These are phyloP conservation scores for Lojkania enalia DNA, from an alignment of 2,329 filamentous ascomycete species.

Conservation along the genomic window DNA sequence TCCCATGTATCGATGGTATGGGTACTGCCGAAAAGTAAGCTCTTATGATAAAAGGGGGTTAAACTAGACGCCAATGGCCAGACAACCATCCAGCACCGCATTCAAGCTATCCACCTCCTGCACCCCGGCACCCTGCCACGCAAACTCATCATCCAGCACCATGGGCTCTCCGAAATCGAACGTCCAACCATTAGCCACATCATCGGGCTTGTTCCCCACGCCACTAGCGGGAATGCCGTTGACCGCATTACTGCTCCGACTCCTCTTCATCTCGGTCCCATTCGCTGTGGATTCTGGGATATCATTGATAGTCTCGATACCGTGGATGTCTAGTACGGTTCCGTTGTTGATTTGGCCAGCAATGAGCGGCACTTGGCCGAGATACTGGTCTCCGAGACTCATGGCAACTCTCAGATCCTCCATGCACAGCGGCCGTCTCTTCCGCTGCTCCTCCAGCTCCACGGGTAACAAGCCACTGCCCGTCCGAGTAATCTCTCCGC, in stretches of 20 bases:
- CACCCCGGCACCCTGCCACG: conserved; percentile 46
- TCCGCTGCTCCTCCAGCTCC: conserved; percentile 75
- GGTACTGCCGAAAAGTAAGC: too few species aligned
- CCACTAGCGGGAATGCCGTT: conserved; percentile 17
- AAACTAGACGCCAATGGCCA: conserved; percentile 6
- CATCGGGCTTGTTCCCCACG: conserved; percentile 7
- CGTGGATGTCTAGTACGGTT: conserved; percentile 64
- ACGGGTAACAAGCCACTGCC: conserved; percentile 77
- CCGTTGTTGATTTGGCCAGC: conserved; percentile 67
- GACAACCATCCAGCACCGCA: conserved; percentile 42
- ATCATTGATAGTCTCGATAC: conserved; percentile 32
- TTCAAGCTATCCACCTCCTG: conserved; percentile 34
- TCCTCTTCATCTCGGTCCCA: background rate
- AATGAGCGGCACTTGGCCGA: conserved; percentile 77
- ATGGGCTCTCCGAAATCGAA: conserved; percentile 38
- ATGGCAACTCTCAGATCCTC: conserved; percentile 77
- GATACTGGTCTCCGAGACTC: conserved; percentile 72
- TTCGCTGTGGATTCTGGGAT: too few species aligned
- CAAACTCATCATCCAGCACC: conserved; percentile 41
- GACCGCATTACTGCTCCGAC: conserved; percentile 13
- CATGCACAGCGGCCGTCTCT: conserved; percentile 72
- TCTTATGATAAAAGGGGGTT: too few species aligned
- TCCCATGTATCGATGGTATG: too few species aligned
- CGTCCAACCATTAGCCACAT: conserved; percentile 15
- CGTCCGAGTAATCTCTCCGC: conserved; percentile 75